Base-by-base conservation (phyloP, 768 basidiomycete genomes). In the Leccinum subgranulosum region DNA sequence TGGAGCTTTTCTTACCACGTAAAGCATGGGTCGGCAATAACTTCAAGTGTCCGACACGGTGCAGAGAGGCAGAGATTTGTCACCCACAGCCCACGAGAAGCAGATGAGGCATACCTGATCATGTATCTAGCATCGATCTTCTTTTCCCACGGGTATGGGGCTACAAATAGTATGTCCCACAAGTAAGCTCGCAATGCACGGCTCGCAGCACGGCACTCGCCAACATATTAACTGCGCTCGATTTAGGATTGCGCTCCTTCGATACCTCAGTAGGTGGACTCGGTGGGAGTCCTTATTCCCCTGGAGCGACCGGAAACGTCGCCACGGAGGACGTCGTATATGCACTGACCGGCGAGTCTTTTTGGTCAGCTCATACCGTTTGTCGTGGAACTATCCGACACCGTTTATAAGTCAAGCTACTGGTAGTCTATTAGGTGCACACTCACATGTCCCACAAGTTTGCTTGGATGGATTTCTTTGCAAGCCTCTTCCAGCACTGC, bases 401-500 rank as follows among this genome's bases (percentile, higher is more conserved):
- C 23, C 23, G 23, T 23, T 23, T 2, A 23, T 23, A 23, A 23
- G 23, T 23, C 2, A 23, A 23, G 23, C 23, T 23, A 3, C 23
- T 23, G 23, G 23, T 23, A 2, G 23, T 23, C 23, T 23, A 23
- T 23, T 23, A 23, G 23, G 23, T 23, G 2, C 23, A 57, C 81
- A 63, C 74, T 60, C 57, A 75, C 73, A 33, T 74, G 73, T 31
- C 74, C 92, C 23, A 94, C 93, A 19, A 98, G 78, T 59, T 76
- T 82, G 34, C 79, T 75, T 0, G 88, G 81, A 0, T 83, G 78
- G 27, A 90, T 76, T 39, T 76, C 74, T 63, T 81, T 82, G 70
- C 81, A 80, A 12, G 93, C 86, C 49, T 84, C 85, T 57, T 86
- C 82, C 48, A 97, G 74, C 76, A 98, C 83, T 60, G 78, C 75